Evolutionary conservation across 768 basidiomycete species (phyloP), one percentile per base, ranked within the genome.

Genomic region (Phaeolepiota aurea): DNA sequence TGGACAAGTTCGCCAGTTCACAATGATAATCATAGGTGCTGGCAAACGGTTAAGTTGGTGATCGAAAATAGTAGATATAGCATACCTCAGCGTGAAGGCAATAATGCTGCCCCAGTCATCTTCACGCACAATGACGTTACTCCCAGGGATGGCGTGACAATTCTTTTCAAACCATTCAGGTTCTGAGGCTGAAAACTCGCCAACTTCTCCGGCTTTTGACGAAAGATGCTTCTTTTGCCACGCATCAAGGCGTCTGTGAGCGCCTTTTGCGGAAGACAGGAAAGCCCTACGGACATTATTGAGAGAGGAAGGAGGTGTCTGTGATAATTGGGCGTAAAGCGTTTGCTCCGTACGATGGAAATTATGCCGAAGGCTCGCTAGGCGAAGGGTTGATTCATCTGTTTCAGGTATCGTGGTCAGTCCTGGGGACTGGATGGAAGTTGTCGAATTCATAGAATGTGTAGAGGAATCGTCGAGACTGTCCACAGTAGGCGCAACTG

Each of bases 81-180:
- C 63, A 14, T 45, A 82, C 81, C 80, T 81, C 37, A 86, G 58
- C 5, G 82, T 83, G 57, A 81, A 85, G 4, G 84, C 78, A 47
- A 86, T 86, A 36, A 87, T 76, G 54, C 82, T 85, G 5, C 82
- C 82, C 81, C 78, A 82, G 55, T 85, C 82, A 50, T 74, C 68
- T 52, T 87, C 85, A 37, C 74, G 56, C 5, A 86, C 72, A 44
- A 85, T 69, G 3, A 84, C 66, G 51, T 74, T 79, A 5, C 77
- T 71, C 3, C 76, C 74, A n/a, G 83, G 81, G 13, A 82, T 63
- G 21, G 71, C 74, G 62, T 87, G 79, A 52, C 66, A 78, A 5
- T 68, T 69, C 14, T 58, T 60, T 12, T 52, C 56, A 81, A 80
- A 85, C 83, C 83, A 87, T 21, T 66, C 71, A 1, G 82, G 82